Base-by-base conservation (phyloP, 768 basidiomycete genomes). In the Stropharia rugosoannulata region DNA sequence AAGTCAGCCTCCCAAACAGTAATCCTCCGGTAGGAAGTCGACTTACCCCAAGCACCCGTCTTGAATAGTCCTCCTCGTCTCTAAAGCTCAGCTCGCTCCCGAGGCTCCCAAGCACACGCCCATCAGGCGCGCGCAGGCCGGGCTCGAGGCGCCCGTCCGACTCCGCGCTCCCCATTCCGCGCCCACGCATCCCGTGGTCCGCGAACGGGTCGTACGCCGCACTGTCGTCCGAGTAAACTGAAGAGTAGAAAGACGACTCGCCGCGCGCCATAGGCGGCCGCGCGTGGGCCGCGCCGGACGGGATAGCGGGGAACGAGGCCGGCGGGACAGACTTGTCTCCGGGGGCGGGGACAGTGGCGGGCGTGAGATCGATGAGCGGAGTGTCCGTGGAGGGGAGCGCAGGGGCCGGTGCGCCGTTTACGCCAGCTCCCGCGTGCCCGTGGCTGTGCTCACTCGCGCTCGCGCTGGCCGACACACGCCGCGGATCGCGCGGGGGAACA, bases 11-110 rank as follows among this genome's bases (percentile, higher is more conserved):
- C 7, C 13, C 29, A 13, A 9, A 16, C 9, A 19, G n/a, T 19
- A 2, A 19, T 4, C 25, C 8, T 4, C 12, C 10, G 3, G 15
- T 9, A 15, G 32, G 4, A 32, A 2, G 12, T 53, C 29, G 13
- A 70, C 79, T 62, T 67, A 79, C 85, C 58, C 73, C 82, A 57
- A 86, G 75, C 22, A 85, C 81, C 49, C 75, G 77, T 45, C 79
- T 72, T 18, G 78, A 79, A 69, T 83, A 82, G 57, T 83, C 84
- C 57, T 83, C 79, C 27, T 81, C 77, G 60, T 86, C 83, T 58
- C 68, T 71, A 43, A 76, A 64, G 43, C 68, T 75, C 56, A 62
- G 60, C 29, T 65, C 62, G 15, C 68, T 68, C 32, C 60, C 64
- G 25, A 62, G 46, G 46, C 45, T 10, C 4, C 45, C 49, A 19